Base-by-base conservation (phyloP, 768 basidiomycete genomes). In the Lentinula boryana region DNA sequence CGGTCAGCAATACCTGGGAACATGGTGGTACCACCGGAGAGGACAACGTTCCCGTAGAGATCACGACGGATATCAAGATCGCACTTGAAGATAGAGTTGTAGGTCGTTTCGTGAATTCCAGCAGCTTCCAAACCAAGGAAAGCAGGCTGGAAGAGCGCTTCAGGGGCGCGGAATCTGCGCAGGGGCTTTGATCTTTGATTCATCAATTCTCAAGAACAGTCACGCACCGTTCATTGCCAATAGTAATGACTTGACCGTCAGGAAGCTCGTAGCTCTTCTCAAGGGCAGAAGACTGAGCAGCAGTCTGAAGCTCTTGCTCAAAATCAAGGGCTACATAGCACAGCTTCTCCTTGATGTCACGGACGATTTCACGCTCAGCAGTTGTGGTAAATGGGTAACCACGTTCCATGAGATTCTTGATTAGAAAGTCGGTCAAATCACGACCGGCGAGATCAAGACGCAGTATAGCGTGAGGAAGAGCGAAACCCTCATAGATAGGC, bases 331-430 rank as follows among this genome's bases (percentile, higher is more conserved):
- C 86, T 68, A 87, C 84, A 74, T 87, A 87, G 76, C 85, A 86
- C 13, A 85, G 79, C 82, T 93, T 94, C 84, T 94, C 93, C 82
- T 97, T 97, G 82, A 97, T 95, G 74, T 96, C 95, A 62, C 95
- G 84, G 67, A 96, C 95, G 62, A 97, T 93, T 85, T 95, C 93
- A 69, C 87, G 84, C 77, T 94, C 93, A 40, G 92, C 93, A 12
- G 92, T 89, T 64, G 94, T 96, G 67, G 91, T 95, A 84, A 97
- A 96, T 16, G 86, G 82, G 76, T 97, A 95, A 10, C 95, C 95
- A 69, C 95, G 87, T 76, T 97, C 94, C 74, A 84, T 88, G 71
- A 94, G 76, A 68, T 88, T 86, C 79, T 93, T 92, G 82, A 88
- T 84, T 62, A 84, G 74, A 73, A 78, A 80, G 56, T 79, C 81